These are phyloP conservation scores for Fomitopsis pinicola DNA, from an alignment of 1,284 basidiomycete species.

Conservation along the genomic window DNA sequence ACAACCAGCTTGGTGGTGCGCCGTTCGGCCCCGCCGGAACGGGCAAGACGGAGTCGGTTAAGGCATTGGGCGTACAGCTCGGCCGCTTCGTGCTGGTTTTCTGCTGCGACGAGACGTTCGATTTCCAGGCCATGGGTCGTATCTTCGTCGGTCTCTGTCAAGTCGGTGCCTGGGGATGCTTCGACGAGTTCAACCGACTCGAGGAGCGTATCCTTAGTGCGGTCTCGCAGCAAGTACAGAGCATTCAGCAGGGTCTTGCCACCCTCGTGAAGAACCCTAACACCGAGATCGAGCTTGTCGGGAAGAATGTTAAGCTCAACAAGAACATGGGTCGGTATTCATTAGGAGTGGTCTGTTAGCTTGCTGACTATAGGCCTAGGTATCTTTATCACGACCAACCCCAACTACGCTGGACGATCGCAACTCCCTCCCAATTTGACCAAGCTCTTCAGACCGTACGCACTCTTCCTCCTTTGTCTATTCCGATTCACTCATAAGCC, in stretches of 20 bases:
- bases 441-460: slow-evolving; percentile 88
- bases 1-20: slow-evolving; percentile 92
- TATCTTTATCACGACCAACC: slow-evolving; percentile 98
- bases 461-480: slow-evolving; percentile 12
- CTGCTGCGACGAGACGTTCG: slow-evolving; percentile 99
- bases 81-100: slow-evolving; percentile 98
- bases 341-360: background rate
- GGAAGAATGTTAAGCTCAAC: slow-evolving; percentile 91
- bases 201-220: slow-evolving; percentile 98
- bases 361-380: slow-evolving; percentile 36
- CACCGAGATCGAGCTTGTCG: slow-evolving; percentile 93
- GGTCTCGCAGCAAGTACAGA: slow-evolving; percentile 98
- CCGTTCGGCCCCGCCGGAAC: slow-evolving; percentile 99
- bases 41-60: slow-evolving; percentile 99
- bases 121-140: slow-evolving; percentile 99
- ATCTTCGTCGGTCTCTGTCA: slow-evolving; percentile 98
- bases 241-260: slow-evolving; percentile 93
- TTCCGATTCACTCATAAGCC: background rate
- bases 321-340: slow-evolving; percentile 75
- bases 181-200: slow-evolving; percentile 97
- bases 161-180: slow-evolving; percentile 99
- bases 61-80: slow-evolving; percentile 95
- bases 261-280: slow-evolving; percentile 77
- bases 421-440: slow-evolving; percentile 96
- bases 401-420: slow-evolving; percentile 96